Conservation (phyloP, 345 rosid genomes). For the Murraya paniculata region DNA sequence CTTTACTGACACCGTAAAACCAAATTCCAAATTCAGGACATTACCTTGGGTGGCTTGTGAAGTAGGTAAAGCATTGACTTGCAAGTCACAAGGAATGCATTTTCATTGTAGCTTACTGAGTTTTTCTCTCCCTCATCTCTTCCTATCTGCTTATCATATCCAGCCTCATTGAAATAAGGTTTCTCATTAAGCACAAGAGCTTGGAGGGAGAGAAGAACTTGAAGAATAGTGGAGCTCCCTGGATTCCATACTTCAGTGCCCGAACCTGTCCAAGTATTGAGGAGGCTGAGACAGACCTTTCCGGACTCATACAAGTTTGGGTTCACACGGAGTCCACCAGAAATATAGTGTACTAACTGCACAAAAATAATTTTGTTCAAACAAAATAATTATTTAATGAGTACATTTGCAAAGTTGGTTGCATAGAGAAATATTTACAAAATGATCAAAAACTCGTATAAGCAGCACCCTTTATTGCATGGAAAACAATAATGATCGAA, state of each 20-base stretch:
- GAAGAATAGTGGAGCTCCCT: conserved; percentile 72
- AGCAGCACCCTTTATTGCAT: neutral
- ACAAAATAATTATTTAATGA: neutral
- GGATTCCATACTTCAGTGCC: conserved; percentile 93
- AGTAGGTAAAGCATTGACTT: conserved; percentile 75
- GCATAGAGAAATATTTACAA: neutral
- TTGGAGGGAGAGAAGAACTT: conserved; percentile 92
- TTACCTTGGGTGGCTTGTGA: conserved; percentile 79
- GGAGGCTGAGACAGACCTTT: conserved; percentile 83
- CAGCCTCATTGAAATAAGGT: conserved; percentile 97
- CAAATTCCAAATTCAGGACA: neutral
- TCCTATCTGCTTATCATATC: conserved; percentile 82
- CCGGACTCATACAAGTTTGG: conserved; percentile 94
- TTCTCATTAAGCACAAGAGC: conserved; percentile 96
- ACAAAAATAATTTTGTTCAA: conserved; percentile 5
- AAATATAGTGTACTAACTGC: conserved; percentile 82
- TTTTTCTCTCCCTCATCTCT: conserved; percentile 88
- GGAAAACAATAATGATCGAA: neutral
- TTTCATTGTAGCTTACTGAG: conserved; percentile 83
- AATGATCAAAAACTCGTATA: neutral
- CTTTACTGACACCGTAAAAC: neutral
- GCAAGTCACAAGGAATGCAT: conserved; percentile 79
- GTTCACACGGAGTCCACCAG: conserved; percentile 86
- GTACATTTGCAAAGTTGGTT: neutral
- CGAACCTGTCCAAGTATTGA: conserved; percentile 89